phyloP scores from a whole-genome alignment of 169 alveolate species.

The Plasmodium yoelii region DNA sequence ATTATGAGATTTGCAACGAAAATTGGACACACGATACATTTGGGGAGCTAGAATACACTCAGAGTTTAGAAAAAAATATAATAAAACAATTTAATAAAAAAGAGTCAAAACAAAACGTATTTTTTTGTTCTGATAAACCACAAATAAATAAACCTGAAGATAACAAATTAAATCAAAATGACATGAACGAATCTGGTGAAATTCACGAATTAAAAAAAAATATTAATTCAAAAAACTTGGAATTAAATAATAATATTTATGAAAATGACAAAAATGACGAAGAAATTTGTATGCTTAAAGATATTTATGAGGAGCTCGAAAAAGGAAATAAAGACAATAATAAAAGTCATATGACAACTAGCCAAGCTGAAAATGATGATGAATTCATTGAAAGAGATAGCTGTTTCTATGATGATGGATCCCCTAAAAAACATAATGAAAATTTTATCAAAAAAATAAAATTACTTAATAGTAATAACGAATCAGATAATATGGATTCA shows the following conservation, averaged over 20 bases:
- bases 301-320: constrained; percentile 64
- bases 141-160: constrained; percentile 10
- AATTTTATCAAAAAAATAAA: constrained; percentile 23
- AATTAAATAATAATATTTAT: too few species aligned
- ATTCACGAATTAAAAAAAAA: background rate
- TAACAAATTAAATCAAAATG: constrained; percentile 13
- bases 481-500: constrained; percentile 14
- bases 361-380: too few species aligned
- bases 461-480: constrained; percentile 32
- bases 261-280: background rate
- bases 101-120: constrained; percentile 42
- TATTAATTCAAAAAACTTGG: background rate
- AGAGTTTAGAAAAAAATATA: constrained; percentile 65
- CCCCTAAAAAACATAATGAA: constrained; percentile 23
- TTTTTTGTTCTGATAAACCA: constrained; percentile 45
- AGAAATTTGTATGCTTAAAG: constrained; percentile 28
- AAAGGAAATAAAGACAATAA: constrained; percentile 15
- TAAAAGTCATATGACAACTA: too few species aligned
- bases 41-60: constrained; percentile 54
- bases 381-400: background rate
- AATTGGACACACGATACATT: constrained; percentile 67
- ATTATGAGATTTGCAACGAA: constrained; percentile 61
- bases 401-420: constrained; percentile 11
- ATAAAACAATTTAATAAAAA: constrained; percentile 52
- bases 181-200: background rate